Base-by-base conservation (phyloP, 2,329 filamentous ascomycete species). In the Ampelomyces quisqualis region DNA sequence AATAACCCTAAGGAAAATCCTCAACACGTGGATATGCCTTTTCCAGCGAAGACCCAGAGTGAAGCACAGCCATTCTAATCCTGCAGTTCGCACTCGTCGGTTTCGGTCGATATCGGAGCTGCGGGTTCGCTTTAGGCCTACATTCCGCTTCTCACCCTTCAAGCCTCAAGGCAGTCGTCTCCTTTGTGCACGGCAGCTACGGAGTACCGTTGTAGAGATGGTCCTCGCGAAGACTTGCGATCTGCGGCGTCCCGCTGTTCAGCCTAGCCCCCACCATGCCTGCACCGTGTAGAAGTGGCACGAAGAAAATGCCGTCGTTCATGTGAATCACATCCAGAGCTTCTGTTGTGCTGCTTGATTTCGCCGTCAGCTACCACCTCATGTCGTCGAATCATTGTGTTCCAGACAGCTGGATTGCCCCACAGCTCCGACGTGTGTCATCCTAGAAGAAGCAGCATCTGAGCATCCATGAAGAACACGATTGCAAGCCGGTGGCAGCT, bases 111-210 rank as follows among this genome's bases (percentile, higher is more conserved):
- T 62, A 54, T 67, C 48, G 61, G 64, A 58, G 57, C 57, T 61
- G 50, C 53, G 59, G 65, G 58, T 68, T 68, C 65, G 65, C 65
- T 68, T 68, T 67, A 65, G 60, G 65, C 64, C 61, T 53, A 68
- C 63, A 68, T 63, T 33, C 22, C 22, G 10, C n/a, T n/a, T 17
- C 17, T 34, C 29, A 36, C 11, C 26, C 21, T 27, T 36, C n/a
- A n/a, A n/a, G n/a, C n/a, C n/a, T n/a, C n/a, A n/a, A n/a, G n/a
- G n/a, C n/a, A n/a, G n/a, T n/a, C n/a, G n/a, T n/a, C n/a, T n/a
- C n/a, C n/a, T n/a, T n/a, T n/a, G n/a, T n/a, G n/a, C n/a, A n/a
- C n/a, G n/a, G n/a, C n/a, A n/a, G n/a, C n/a, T n/a, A n/a, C n/a
- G n/a, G n/a, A n/a, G n/a, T n/a, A n/a, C n/a, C n/a, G n/a, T n/a